A percentile compares a stretch with the other conserved stretches of the same genome.
phyloP scores from a whole-genome alignment of 805 yeast genomes.

The Saturnispora silvae region DNA sequence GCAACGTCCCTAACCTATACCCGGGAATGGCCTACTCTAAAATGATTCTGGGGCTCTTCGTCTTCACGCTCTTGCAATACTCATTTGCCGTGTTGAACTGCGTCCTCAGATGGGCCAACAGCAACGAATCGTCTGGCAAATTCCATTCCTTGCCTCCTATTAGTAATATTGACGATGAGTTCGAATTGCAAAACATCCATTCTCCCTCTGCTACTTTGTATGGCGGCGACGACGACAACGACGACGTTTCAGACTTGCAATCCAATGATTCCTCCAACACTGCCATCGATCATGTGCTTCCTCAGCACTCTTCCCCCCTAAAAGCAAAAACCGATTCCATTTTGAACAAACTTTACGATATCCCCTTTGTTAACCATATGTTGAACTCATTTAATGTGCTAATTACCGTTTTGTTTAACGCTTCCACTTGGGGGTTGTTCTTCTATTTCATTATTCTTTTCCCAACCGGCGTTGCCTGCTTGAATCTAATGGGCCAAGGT shows the following conservation, averaged over 20 bases:
- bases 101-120: slow-evolving; percentile 33
- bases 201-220: slow-evolving; percentile 30
- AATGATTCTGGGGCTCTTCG: slow-evolving; percentile 51
- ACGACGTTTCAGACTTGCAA: too few species aligned
- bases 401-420: slow-evolving; percentile 33
- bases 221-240: slow-evolving; percentile 15
- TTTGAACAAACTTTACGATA: slow-evolving; percentile 22
- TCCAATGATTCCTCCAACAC: neutral
- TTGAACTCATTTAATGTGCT: slow-evolving; percentile 16
- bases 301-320: neutral
- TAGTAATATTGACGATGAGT: slow-evolving; percentile 11
- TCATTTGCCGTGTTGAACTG: slow-evolving; percentile 39
- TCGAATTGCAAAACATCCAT: slow-evolving; percentile 22
- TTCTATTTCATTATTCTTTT: slow-evolving; percentile 48
- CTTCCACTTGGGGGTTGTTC: slow-evolving; percentile 57
- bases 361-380: neutral
- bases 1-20: slow-evolving; percentile 55
- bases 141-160: slow-evolving; percentile 7
- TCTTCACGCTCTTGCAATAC: slow-evolving; percentile 45
- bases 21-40: slow-evolving; percentile 66
- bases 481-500: slow-evolving; percentile 60
- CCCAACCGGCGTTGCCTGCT: slow-evolving; percentile 50
- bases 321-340: neutral
- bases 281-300: too few species aligned
- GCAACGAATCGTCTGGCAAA: neutral